These are phyloP conservation scores for Arachis monticola DNA, from an alignment of 331 rosid species.

Conservation along the genomic window DNA sequence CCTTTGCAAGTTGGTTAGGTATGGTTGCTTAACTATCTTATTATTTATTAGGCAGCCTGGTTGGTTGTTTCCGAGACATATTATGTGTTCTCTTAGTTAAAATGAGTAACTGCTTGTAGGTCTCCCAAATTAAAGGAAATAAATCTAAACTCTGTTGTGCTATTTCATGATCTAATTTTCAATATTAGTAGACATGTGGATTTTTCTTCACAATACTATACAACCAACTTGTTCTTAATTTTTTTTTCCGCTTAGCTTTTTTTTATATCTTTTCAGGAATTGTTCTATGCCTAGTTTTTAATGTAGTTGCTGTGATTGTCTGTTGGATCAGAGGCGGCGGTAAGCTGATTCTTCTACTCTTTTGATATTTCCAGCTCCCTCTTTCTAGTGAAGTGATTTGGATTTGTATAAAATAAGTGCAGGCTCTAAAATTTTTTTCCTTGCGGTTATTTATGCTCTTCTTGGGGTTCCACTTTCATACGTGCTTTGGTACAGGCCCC, in stretches of 20 bases:
- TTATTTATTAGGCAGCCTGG: constrained; percentile 14
- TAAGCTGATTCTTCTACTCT: constrained; percentile 45
- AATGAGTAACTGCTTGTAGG: neutral
- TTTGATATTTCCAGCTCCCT: constrained; percentile 19
- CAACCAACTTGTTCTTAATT: constrained; percentile 3
- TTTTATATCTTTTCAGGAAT: constrained; percentile 66
- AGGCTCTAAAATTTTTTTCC: constrained; percentile 95
- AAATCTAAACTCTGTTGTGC: neutral
- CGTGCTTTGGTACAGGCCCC: constrained; percentile 97
- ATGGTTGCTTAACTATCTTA: constrained; percentile 36
- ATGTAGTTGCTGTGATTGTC: constrained; percentile 76
- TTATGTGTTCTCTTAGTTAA: constrained; percentile 24
- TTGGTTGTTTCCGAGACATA: constrained; percentile 17
- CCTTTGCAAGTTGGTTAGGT: constrained; percentile 99
- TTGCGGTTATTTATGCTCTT: constrained; percentile 82
- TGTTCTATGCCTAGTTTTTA: constrained; percentile 85
- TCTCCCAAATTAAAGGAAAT: constrained; percentile 12
- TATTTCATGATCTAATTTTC: constrained; percentile 5
- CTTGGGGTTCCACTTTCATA: constrained; percentile 94
- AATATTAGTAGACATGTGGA: neutral
- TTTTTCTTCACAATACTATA: neutral
- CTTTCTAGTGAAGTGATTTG: constrained; percentile 31
- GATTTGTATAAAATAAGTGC: constrained; percentile 43
- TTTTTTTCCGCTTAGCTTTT: neutral
- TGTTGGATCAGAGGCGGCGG: constrained; percentile 98